Evolutionary conservation across 2,329 filamentous ascomycete genomes (phyloP).

Genomic region (Bipolaris zeicola): DNA sequence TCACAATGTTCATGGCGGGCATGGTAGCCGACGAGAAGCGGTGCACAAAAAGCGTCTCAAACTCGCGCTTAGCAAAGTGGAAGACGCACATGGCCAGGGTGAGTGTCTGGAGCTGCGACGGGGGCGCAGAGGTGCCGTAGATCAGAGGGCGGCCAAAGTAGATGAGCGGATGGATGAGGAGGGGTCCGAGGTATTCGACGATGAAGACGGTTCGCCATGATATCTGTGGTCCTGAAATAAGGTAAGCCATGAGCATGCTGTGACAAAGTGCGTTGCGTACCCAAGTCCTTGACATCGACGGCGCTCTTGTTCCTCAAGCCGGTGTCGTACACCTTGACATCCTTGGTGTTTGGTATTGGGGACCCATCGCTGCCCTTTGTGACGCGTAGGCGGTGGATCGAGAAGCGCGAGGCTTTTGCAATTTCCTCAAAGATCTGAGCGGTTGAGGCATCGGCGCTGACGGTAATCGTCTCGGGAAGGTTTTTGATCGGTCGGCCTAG

Average conservation of each 20-base stretch:
- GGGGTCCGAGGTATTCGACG: slow-evolving; percentile 91
- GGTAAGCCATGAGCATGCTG: slow-evolving; percentile 8
- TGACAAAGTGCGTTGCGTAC: slow-evolving; percentile 53
- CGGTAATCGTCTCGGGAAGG: slow-evolving; percentile 62
- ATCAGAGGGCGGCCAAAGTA: slow-evolving; percentile 73
- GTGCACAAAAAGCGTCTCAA: slow-evolving; percentile 93
- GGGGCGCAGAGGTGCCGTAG: slow-evolving; percentile 62
- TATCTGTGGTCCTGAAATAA: slow-evolving; percentile 75
- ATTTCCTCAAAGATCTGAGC: slow-evolving; percentile 64
- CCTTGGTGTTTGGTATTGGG: slow-evolving; percentile 60
- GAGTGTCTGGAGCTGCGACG: slow-evolving; percentile 72
- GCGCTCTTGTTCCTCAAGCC: slow-evolving; percentile 64
- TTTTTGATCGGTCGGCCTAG: slow-evolving; percentile 66
- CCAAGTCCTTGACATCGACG: slow-evolving; percentile 90
- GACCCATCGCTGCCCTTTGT: slow-evolving; percentile 69
- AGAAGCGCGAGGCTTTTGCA: slow-evolving; percentile 59
- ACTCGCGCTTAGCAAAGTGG: slow-evolving; percentile 94
- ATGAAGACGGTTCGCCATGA: slow-evolving; percentile 93
- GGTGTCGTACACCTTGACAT: slow-evolving; percentile 59
- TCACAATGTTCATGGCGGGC: slow-evolving; percentile 88
- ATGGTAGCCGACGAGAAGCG: slow-evolving; percentile 95
- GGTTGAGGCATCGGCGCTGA: slow-evolving; percentile 58
- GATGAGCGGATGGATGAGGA: slow-evolving; percentile 82
- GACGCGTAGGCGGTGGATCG: slow-evolving; percentile 65
- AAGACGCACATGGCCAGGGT: slow-evolving; percentile 73